Conservation (phyloP, 2,329 filamentous ascomycete genomes). For the Colletotrichum costaricense region DNA sequence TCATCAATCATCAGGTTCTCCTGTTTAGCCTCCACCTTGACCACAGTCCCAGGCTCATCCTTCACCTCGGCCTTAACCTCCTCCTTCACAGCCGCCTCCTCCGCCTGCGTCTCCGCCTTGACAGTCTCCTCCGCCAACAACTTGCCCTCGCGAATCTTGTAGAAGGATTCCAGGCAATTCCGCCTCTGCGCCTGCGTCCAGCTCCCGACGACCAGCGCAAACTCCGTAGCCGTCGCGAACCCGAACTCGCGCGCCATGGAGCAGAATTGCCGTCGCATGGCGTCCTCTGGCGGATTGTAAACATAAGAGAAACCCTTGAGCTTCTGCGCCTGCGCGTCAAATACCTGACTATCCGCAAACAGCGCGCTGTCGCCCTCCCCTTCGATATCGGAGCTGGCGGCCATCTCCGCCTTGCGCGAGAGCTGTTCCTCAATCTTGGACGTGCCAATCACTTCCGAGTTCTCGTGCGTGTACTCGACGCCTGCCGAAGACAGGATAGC, state of each 20-base stretch:
- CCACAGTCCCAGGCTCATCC: not conserved
- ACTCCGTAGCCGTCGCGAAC: conserved; percentile 81
- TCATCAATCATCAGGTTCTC: conserved; percentile 1
- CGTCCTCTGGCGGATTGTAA: conserved; percentile 80
- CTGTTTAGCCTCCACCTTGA: conserved; percentile 30
- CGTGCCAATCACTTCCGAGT: conserved; percentile 92
- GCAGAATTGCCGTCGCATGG: conserved; percentile 87
- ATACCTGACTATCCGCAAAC: conserved; percentile 63
- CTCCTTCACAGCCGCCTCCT: conserved; percentile 32
- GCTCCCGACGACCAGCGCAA: conserved; percentile 89
- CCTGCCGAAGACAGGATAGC: conserved; percentile 90
- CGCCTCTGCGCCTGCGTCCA: conserved; percentile 88
- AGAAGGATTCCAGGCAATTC: conserved; percentile 84
- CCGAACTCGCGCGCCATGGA: conserved; percentile 86
- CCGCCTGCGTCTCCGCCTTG: conserved; percentile 36
- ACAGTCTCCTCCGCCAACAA: conserved; percentile 49
- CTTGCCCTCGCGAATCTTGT: conserved; percentile 71
- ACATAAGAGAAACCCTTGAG: conserved; percentile 38
- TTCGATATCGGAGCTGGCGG: conserved; percentile 56
- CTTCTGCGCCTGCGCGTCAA: conserved; percentile 24
- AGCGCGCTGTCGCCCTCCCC: conserved; percentile 64
- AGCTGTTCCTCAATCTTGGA: conserved; percentile 92
- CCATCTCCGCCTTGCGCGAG: conserved; percentile 78
- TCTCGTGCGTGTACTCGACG: conserved; percentile 96
- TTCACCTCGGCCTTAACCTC: conserved; percentile 23